These are phyloP conservation scores for Phytophthora fragariaefolia DNA, from an alignment of 352 stramenopile species.

Conservation along the genomic window DNA sequence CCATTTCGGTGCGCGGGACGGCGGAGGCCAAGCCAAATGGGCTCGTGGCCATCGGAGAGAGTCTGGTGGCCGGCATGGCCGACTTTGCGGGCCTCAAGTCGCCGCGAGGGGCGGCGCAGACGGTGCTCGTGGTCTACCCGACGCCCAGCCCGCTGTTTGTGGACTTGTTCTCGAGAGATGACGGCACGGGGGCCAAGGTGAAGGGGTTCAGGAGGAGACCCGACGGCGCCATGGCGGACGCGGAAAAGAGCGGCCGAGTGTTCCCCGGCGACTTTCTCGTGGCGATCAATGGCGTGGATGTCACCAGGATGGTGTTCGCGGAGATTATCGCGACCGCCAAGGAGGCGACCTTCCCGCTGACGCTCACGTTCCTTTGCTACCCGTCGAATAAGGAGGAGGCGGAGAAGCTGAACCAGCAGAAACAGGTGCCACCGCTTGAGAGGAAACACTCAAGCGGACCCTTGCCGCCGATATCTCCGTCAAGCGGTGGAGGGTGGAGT, in stretches of 20 bases:
- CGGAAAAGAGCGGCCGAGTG: constrained; percentile 64
- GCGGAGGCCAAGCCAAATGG: constrained; percentile 29
- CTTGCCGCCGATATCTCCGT: constrained; percentile 48
- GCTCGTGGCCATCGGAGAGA: constrained; percentile 52
- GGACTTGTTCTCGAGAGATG: constrained; percentile 76
- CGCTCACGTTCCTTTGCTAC: constrained; percentile 66
- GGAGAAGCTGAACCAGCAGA: constrained; percentile 21
- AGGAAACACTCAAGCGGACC: constrained; percentile 33
- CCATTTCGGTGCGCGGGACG: constrained; percentile 39
- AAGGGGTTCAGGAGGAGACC: constrained; percentile 74
- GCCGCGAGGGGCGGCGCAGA: constrained; percentile 23
- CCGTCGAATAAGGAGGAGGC: constrained; percentile 25
- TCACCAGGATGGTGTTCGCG: constrained; percentile 65
- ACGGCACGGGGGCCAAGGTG: constrained; percentile 74
- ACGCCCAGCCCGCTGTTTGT: constrained; percentile 63
- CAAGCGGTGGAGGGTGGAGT: constrained; percentile 46
- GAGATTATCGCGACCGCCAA: constrained; percentile 76
- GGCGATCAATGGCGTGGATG: constrained; percentile 64
- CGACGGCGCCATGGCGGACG: constrained; percentile 56
- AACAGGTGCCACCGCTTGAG: constrained; percentile 17
- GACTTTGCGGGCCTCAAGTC: constrained; percentile 39
- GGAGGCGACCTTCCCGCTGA: constrained; percentile 68
- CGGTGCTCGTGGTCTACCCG: constrained; percentile 59
- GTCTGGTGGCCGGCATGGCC: constrained; percentile 52
- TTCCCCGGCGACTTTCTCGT: constrained; percentile 73